Base-by-base conservation (phyloP, 345 rosid species). In the Camelina hispida region DNA sequence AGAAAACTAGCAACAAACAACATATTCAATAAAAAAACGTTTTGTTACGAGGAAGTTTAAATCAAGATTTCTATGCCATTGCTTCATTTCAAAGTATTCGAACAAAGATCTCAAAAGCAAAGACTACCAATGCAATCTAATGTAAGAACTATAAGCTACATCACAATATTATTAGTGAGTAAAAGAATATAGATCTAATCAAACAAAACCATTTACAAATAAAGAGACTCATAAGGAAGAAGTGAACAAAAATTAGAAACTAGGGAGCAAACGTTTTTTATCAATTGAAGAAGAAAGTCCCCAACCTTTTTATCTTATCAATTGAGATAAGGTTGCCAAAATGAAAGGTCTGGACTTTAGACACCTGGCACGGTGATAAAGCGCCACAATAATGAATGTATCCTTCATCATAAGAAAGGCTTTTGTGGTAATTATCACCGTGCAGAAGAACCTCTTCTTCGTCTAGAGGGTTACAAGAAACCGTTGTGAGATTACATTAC, bases 301-400 rank as follows among this genome's bases (percentile, higher is more conserved):
- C 3, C 14, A 65, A 47, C n/a, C 66, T 56, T 74, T 22, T 74
- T 22, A 64, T 32, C 46, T 74, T 22, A 64, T 32, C 46, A 40
- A 4, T 61, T 44, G 35, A 44, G 80, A 76, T 76, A 76, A 62
- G 80, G 75, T 76, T 62, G 59, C 51, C 46, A 40, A 75, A 75
- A 60, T 66, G 69, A 60, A 62, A 60, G 79, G 74, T 34, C 8
- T 44, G 15, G 43, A 38, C 42, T 42, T 43, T 43, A 4, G 18
- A 75, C 61, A 58, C 44, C 17, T 42, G n/a, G 63, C 47, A 25
- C 17, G 14, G 14, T 1, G 7, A 55, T 7, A n/a, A 17, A 38
- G 30, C 23, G 7, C 28, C 38, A 15, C 8, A 16, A 38, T 38
- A 38, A 38, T 38, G 40, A 37, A 37, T 37, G 40, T 37, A 9